These are phyloP conservation scores for Solanum hybrid DNA, from an alignment of 305 asterid genomes.

Conservation along the genomic window DNA sequence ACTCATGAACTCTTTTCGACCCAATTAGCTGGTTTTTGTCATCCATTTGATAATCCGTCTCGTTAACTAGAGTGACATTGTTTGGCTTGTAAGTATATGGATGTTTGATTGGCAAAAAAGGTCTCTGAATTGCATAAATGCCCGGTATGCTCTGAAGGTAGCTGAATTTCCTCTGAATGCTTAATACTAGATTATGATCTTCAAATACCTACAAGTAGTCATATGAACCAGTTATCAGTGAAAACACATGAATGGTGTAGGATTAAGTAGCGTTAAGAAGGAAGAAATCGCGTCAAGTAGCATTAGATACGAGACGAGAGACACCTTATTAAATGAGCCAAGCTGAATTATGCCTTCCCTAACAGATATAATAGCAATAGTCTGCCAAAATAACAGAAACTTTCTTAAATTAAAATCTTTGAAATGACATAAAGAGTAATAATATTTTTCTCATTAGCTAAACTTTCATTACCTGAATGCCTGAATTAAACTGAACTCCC, in stretches of 20 bases:
- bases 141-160: slow-evolving; percentile 69
- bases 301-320: background rate
- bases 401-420: slow-evolving; percentile 4
- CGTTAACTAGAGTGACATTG: slow-evolving; percentile 13
- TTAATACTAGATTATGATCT: slow-evolving; percentile 51
- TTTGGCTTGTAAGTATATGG: slow-evolving; percentile 18
- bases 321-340: slow-evolving; percentile 70
- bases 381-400: slow-evolving; percentile 30
- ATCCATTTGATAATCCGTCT: slow-evolving; percentile 3
- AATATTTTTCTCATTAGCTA: background rate
- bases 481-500: slow-evolving; percentile 80
- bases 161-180: slow-evolving; percentile 63
- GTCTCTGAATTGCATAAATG: slow-evolving; percentile 46
- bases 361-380: slow-evolving; percentile 63
- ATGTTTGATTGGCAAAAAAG: slow-evolving; percentile 27
- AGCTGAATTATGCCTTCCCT: slow-evolving; percentile 76
- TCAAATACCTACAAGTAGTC: slow-evolving; percentile 40
- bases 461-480: slow-evolving; percentile 52
- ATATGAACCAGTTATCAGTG: background rate
- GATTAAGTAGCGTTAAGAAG: background rate
- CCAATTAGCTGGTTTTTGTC: slow-evolving; percentile 26
- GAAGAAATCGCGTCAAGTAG: background rate
- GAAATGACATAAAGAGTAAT: background rate
- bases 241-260: background rate
- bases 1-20: slow-evolving; percentile 32